Conservation (phyloP, 2,329 filamentous ascomycete species). For the Colletotrichum salicis region DNA sequence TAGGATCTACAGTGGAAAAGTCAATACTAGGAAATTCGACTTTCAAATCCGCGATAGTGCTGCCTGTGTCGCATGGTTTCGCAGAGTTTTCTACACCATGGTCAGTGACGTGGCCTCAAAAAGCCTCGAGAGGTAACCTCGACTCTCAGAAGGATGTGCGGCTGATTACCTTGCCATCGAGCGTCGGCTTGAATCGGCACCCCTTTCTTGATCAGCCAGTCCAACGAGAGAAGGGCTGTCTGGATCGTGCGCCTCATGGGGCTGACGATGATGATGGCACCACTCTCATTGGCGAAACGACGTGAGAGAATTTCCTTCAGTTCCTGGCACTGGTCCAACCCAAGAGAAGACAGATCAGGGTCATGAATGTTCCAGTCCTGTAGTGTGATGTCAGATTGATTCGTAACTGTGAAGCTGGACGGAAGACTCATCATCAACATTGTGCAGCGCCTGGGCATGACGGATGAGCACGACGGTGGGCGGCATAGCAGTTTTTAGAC, state of each 20-base stretch:
- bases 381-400: conserved; percentile 42
- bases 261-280: conserved; percentile 67
- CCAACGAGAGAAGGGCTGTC: conserved; percentile 67
- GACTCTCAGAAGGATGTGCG: not conserved
- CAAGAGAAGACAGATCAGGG: conserved; percentile 61
- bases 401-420: conserved; percentile 8
- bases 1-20: conserved; percentile 65
- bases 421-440: conserved; percentile 59
- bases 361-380: conserved; percentile 62
- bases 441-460: conserved; percentile 81
- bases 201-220: conserved; percentile 66
- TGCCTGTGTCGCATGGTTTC: conserved; percentile 72
- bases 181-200: conserved; percentile 67
- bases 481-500: conserved; percentile 53
- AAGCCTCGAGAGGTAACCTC: conserved; percentile 57
- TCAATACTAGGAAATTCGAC: conserved; percentile 66
- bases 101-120: conserved; percentile 64
- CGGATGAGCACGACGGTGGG: conserved; percentile 82
- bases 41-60: conserved; percentile 53
- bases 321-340: conserved; percentile 58
- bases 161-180: conserved; percentile 70
- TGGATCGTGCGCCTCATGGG: conserved; percentile 74
- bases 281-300: conserved; percentile 44
- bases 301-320: conserved; percentile 55
- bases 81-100: conserved; percentile 58